phyloP scores from a whole-genome alignment of 2,329 filamentous ascomycete species.

The Exserohilum turcica region DNA sequence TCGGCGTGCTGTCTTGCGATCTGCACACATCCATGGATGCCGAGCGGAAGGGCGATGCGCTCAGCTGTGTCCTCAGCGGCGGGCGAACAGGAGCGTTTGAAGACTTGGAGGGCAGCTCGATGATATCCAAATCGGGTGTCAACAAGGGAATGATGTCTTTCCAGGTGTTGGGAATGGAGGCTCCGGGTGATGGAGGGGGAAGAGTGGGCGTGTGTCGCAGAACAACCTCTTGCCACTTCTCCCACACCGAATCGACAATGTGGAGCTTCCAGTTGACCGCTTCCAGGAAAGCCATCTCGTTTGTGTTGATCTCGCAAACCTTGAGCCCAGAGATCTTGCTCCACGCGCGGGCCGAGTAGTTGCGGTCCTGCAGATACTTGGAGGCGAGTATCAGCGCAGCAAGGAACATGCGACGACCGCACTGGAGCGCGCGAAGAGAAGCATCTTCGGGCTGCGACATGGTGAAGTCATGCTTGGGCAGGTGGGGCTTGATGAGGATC shows the following conservation, averaged over 20 bases:
- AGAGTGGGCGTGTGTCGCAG: conserved; percentile 75
- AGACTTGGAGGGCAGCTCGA: conserved; percentile 47
- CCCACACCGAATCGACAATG: conserved; percentile 85
- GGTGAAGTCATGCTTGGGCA: conserved; percentile 82
- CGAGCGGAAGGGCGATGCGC: conserved; percentile 28
- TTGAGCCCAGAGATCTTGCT: conserved; percentile 98
- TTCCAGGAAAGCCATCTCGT: conserved; percentile 88
- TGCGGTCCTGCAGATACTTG: conserved; percentile 96
- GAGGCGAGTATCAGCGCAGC: conserved; percentile 93
- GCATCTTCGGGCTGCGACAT: conserved; percentile 81
- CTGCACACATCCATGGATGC: conserved; percentile 32
- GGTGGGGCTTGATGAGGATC: conserved; percentile 87
- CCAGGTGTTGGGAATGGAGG: conserved; percentile 49
- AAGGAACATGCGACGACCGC: conserved; percentile 96
- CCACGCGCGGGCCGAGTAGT: conserved; percentile 97
- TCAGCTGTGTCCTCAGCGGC: conserved; percentile 31
- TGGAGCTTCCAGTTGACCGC: conserved; percentile 95
- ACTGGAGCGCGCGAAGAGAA: conserved; percentile 81
- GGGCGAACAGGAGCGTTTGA: conserved; percentile 35
- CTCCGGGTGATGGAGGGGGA: conserved; percentile 49
- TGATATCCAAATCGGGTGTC: conserved; percentile 61
- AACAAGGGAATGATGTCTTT: conserved; percentile 59
- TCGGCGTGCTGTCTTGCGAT: conserved; percentile 52
- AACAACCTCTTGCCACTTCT: conserved; percentile 92
- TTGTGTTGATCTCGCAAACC: conserved; percentile 92